phyloP scores from a whole-genome alignment of 805 yeast genomes.

The Candida yuanshanica region DNA sequence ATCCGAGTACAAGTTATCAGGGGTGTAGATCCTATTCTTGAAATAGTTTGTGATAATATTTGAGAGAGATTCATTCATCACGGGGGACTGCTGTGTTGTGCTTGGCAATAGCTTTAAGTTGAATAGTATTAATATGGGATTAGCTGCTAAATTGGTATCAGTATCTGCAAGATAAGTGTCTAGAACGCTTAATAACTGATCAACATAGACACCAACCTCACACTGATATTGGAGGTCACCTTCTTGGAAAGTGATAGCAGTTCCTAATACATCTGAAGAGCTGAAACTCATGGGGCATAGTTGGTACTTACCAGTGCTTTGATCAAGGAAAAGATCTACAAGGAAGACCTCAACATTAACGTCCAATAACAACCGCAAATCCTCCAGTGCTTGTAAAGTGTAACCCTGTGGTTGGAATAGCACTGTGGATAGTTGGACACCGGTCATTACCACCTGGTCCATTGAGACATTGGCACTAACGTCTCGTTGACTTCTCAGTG shows the following conservation, averaged over 20 bases:
- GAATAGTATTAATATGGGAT: constrained; percentile 36
- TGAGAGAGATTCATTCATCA: constrained; percentile 21
- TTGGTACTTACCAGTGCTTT: constrained; percentile 42
- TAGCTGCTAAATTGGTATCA: constrained; percentile 41
- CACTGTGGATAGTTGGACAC: constrained; percentile 31
- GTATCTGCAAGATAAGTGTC: constrained; percentile 32
- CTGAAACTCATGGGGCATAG: constrained; percentile 45
- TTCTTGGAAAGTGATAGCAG: constrained; percentile 9
- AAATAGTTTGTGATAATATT: constrained; percentile 16
- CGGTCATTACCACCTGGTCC: constrained; percentile 34
- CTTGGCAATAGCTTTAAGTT: constrained; percentile 24
- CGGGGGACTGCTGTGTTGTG: constrained; percentile 4
- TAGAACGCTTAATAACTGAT: constrained; percentile 25
- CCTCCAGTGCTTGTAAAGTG: constrained; percentile 24
- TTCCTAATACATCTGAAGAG: constrained; percentile 14
- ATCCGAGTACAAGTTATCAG: constrained; percentile 21
- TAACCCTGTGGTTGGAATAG: constrained; percentile 30
- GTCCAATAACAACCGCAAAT: constrained; percentile 29
- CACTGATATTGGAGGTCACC: constrained; percentile 13
- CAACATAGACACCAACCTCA: constrained; percentile 21
- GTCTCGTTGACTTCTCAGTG: constrained; percentile 43
- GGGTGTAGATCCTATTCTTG: constrained; percentile 24
- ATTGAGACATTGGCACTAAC: constrained; percentile 34
- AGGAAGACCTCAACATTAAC: constrained; percentile 42
- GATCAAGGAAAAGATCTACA: constrained; percentile 54